Base-by-base conservation (phyloP, 192 early-diverging fungal genomes). In the Backusella australiensis region DNA sequence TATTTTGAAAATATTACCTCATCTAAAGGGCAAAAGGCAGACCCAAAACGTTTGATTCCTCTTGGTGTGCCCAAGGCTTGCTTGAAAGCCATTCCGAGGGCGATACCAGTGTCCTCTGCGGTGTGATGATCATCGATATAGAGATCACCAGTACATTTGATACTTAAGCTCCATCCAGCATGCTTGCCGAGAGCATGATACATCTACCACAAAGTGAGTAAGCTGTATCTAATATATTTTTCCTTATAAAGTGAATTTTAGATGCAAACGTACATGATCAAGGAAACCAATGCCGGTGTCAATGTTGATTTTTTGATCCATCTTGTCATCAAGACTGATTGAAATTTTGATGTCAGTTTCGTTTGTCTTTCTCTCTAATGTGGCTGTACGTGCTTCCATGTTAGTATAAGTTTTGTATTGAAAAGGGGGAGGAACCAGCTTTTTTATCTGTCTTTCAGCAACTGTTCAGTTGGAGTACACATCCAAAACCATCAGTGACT, bases 41-140 rank as follows among this genome's bases (percentile, higher is more conserved):
- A 91, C 35, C 96, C 97, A 81, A 94, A 99, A 23, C 98, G 92
- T 72, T 89, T 91, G 81, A 99, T 99, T 2, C 92, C 92, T 52
- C 92, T 92, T 38, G 96, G 92, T 74, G 89, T 88, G 44, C 96
- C 96, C 15, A 99, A 86, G 7, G 98, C 97, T 70, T 96, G 80
- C 78, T 96, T 96, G 78, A 98, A 99, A 3, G 95, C 95, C 85
- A 90, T 89, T 15, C 98, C 97, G 7, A 99, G 88, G 0, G 96
- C 94, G 70, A 99, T 94, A 14, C 94, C 97, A 14, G 92, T 93
- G 81, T 99, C 98, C 82, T 99, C 97, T 35, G 96, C 94, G 9
- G 97, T 96, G 86, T 99, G 98, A 84, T 99, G 97, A 86, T 99
- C 97, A 85, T 98, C 95, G 66, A 99, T 97, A 81, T 98, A 93